Conservation (phyloP, 345 rosid genomes). For the Hirschfeldia incana region DNA sequence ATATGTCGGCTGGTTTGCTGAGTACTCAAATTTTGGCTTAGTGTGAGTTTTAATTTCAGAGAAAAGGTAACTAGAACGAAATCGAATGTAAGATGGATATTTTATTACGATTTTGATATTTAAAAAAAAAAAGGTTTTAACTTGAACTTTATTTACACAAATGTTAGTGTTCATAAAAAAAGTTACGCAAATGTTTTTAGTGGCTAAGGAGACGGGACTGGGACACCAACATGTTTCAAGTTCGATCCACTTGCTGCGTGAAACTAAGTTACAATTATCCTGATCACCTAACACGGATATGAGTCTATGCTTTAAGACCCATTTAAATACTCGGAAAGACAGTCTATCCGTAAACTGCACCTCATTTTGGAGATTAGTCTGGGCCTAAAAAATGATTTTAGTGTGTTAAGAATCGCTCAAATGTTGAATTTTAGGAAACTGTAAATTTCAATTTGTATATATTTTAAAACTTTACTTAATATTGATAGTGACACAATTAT, state of each 20-base stretch:
- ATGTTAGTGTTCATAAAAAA: neutral
- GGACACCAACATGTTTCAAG: no score
- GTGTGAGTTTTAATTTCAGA: neutral
- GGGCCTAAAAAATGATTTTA: no score
- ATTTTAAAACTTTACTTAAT: neutral
- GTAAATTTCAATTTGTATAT: neutral
- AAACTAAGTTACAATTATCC: no score
- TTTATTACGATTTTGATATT: neutral
- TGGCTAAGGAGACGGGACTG: no score
- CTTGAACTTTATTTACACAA: neutral
- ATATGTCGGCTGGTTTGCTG: neutral
- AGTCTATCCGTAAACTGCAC: no score
- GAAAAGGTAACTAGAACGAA: neutral
- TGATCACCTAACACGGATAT: no score
- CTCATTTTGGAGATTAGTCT: no score
- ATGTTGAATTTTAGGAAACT: neutral
- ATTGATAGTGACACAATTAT: neutral
- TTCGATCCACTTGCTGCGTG: no score
- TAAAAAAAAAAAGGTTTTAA: neutral
- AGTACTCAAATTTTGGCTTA: neutral
- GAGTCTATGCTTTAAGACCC: no score
- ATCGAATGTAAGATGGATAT: neutral
- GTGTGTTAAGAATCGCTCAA: no score
- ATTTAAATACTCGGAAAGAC: no score
- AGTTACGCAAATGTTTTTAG: no score